Conservation (phyloP, 176 grass and related monocot species). For the Chrysopogon serrulatus region DNA sequence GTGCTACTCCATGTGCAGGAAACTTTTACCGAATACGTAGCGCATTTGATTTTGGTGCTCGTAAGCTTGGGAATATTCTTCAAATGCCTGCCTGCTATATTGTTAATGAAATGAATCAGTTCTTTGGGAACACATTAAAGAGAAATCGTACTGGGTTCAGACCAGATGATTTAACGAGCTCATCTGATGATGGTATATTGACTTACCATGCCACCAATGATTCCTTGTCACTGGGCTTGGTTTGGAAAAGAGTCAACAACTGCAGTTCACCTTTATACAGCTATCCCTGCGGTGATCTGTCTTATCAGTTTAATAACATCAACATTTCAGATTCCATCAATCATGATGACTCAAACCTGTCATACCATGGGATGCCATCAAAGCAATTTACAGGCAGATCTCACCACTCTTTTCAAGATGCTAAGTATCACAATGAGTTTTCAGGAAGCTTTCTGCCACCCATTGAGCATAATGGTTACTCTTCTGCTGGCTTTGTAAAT, state of each 20-base stretch:
- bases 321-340: conserved; percentile 35
- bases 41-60: conserved; percentile 89
- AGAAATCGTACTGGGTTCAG: neutral
- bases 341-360: conserved; percentile 8
- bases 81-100: conserved; percentile 36
- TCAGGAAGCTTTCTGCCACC: neutral
- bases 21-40: conserved; percentile 88
- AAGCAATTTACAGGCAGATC: conserved; percentile 1
- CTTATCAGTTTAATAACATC: conserved; percentile 35
- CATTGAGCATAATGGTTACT: neutral
- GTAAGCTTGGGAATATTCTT: conserved; percentile 78
- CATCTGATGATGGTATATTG: neutral
- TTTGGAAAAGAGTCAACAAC: neutral
- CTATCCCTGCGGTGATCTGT: conserved; percentile 13
- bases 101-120: neutral
- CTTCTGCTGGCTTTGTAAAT: neutral
- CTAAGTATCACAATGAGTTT: conserved; percentile 9
- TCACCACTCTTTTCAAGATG: neutral
- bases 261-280: neutral
- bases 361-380: neutral
- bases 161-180: neutral
- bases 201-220: conserved; percentile 36
- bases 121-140: neutral
- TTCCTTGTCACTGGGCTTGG: neutral
- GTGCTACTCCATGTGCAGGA: conserved; percentile 19